phyloP scores from a whole-genome alignment of 2,329 filamentous ascomycete species.

The Diaporthe sp. region DNA sequence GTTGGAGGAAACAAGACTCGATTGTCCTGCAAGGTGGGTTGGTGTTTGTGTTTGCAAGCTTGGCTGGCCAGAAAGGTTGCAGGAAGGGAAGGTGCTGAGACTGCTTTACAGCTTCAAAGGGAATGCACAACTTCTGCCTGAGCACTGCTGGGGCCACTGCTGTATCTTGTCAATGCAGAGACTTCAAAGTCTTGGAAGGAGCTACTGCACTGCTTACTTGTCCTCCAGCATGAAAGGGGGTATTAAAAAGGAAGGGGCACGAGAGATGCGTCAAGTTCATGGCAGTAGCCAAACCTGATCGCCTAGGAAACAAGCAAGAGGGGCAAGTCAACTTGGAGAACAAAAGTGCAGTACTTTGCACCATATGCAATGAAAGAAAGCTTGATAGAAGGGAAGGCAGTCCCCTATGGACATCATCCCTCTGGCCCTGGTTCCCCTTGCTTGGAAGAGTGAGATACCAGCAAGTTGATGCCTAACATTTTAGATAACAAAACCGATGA shows the following conservation, averaged over 20 bases:
- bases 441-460: not conserved
- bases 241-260: not conserved
- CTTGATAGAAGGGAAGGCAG: not conserved
- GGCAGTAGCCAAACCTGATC: not conserved
- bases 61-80: slow-evolving; percentile 1
- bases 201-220: not conserved
- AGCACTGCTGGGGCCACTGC: not conserved
- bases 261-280: not conserved
- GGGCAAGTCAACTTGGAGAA: not conserved
- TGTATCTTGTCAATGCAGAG: not conserved
- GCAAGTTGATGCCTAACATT: not conserved
- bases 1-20: not conserved
- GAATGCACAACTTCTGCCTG: not conserved
- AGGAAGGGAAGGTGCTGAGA: not conserved
- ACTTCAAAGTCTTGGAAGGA: not conserved
- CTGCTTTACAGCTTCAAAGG: not conserved
- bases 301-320: not conserved
- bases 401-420: not conserved
- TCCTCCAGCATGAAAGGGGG: not conserved
- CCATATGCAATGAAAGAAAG: not conserved
- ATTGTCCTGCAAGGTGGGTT: not conserved
- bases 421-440: too few relatives aligned
- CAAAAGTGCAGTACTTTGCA: not conserved
- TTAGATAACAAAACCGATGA: not conserved
- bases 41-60: not conserved